These are phyloP conservation scores for Chenopodium quinoa DNA, from an alignment of 148 eudicot genomes.

Conservation along the genomic window DNA sequence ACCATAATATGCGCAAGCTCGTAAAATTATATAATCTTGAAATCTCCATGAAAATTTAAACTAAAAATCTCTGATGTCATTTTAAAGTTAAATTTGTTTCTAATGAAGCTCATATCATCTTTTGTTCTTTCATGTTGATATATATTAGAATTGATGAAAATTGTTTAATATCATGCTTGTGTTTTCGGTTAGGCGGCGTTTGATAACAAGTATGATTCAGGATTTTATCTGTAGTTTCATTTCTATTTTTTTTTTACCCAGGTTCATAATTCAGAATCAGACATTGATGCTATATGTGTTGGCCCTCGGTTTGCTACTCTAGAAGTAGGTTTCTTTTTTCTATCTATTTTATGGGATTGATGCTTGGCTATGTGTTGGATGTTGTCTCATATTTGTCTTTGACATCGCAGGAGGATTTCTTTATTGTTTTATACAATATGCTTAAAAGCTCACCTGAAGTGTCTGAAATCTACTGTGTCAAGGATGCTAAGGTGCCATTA, in stretches of 20 bases:
- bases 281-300: slow-evolving; percentile 62
- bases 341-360: neutral
- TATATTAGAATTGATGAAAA: neutral
- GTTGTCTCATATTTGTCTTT: slow-evolving; percentile 7
- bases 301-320: slow-evolving; percentile 56
- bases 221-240: neutral
- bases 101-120: neutral
- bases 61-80: neutral
- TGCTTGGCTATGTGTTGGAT: neutral
- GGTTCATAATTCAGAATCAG: slow-evolving; percentile 57
- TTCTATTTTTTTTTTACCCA: slow-evolving; percentile 13
- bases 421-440: slow-evolving; percentile 47
- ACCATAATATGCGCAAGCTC: too few relatives aligned
- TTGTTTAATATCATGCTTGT: neutral
- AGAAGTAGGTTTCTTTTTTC: slow-evolving; percentile 36
- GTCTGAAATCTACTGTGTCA: slow-evolving; percentile 49
- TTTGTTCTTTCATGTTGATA: neutral
- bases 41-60: neutral
- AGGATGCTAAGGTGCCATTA: slow-evolving; percentile 60
- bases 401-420: slow-evolving; percentile 54
- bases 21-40: too few relatives aligned
- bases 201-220: neutral
- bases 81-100: neutral
- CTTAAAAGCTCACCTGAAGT: slow-evolving; percentile 46
- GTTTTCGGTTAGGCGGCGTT: neutral